Percentiles rank a stretch among this genome's conserved stretches.
Conservation (phyloP, 2,329 filamentous ascomycete species). For the Saccharata proteae region DNA sequence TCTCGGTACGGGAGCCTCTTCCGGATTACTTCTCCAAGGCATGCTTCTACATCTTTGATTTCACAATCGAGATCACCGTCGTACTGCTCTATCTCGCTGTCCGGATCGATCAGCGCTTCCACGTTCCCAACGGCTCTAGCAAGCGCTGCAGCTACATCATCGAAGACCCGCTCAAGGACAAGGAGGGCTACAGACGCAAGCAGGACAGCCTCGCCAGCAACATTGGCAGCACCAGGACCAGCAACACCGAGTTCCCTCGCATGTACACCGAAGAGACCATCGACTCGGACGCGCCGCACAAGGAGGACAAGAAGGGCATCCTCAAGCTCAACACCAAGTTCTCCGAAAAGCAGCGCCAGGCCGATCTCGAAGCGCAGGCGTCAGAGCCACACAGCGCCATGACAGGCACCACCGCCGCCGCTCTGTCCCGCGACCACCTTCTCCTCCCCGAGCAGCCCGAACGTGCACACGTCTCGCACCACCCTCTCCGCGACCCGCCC, state of each 20-base stretch:
- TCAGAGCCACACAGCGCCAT: constrained; percentile 7
- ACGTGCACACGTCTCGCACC: constrained; percentile 4
- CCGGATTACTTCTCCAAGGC: constrained; percentile 61
- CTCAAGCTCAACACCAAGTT: constrained; percentile 9
- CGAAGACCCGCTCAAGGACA: neutral
- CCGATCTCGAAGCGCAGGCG: constrained; percentile 6
- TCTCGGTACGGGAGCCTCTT: constrained; percentile 37
- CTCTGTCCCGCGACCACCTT: constrained; percentile 7
- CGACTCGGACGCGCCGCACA: constrained; percentile 1
- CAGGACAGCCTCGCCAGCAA: constrained; percentile 1
- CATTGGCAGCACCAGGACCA: neutral
- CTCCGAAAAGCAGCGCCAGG: constrained; percentile 5
- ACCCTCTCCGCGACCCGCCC: constrained; percentile 3
- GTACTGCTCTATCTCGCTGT: constrained; percentile 53
- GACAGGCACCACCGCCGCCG: constrained; percentile 6
- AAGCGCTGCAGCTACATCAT: constrained; percentile 37
- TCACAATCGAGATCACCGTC: constrained; percentile 58
- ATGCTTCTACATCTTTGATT: constrained; percentile 73
- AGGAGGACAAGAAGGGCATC: neutral
- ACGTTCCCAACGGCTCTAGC: constrained; percentile 58
- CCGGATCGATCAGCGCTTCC: constrained; percentile 64
- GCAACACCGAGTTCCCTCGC: constrained; percentile 4
- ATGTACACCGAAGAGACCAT: constrained; percentile 8
- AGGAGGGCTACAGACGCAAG: constrained; percentile 8
- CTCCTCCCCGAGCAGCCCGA: constrained; percentile 7